Percentiles rank a stretch among this genome's conserved stretches.
Conservation (phyloP, 805 yeast genomes). For the Starmera quercuum region DNA sequence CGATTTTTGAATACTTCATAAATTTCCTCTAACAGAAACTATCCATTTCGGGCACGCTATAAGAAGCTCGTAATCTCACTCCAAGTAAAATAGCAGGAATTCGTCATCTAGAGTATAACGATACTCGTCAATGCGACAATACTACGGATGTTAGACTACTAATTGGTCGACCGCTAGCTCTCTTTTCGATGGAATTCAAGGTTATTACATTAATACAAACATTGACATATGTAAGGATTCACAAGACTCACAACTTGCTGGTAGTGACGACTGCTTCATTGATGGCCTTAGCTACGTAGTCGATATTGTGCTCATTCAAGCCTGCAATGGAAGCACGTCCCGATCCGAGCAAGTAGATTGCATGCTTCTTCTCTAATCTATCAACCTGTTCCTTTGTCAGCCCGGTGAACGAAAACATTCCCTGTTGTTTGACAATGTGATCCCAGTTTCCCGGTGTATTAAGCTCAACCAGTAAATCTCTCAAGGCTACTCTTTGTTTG, state of each 20-base stretch:
- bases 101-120: too few species aligned
- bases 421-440: slow-evolving; percentile 84
- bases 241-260: background rate
- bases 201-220: too few species aligned
- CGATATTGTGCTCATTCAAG: slow-evolving; percentile 70
- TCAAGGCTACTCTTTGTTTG: slow-evolving; percentile 67
- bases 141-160: too few species aligned
- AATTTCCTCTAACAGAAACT: too few species aligned
- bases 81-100: too few species aligned
- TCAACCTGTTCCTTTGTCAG: slow-evolving; percentile 68
- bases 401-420: slow-evolving; percentile 97
- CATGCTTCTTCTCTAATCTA: slow-evolving; percentile 69
- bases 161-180: too few species aligned
- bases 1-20: too few species aligned
- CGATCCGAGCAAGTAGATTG: slow-evolving; percentile 68
- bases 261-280: slow-evolving; percentile 58
- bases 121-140: too few species aligned
- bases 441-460: slow-evolving; percentile 89
- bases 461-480: slow-evolving; percentile 50
- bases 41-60: too few species aligned
- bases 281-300: slow-evolving; percentile 70
- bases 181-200: too few species aligned
- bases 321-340: slow-evolving; percentile 97
- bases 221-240: background rate
- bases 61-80: too few species aligned